Percentiles rank a stretch among this genome's conserved stretches.
phyloP scores from a whole-genome alignment of 139 green algal genomes.

The Coelastrella sp. region DNA sequence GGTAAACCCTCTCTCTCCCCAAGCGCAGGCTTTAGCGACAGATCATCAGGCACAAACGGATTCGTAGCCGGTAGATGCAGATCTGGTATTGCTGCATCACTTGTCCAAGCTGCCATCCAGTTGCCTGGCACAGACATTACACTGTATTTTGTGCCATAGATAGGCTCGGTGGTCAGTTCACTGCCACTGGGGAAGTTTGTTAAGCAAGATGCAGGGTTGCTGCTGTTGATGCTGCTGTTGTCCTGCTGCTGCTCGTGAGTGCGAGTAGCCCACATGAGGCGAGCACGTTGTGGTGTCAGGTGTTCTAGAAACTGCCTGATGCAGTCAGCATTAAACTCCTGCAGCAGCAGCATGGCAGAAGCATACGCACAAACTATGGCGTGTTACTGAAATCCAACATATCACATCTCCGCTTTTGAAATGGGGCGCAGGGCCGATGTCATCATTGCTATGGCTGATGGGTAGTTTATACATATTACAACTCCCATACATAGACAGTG shows the following conservation, averaged over 20 bases:
- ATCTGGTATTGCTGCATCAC: background rate
- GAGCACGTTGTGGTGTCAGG: constrained; percentile 72
- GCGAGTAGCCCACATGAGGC: constrained; percentile 79
- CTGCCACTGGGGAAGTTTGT: too few relatives aligned
- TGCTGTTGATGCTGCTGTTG: background rate
- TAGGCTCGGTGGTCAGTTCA: constrained; percentile 39
- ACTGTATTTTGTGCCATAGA: constrained; percentile 82
- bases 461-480: too few relatives aligned
- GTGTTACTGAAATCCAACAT: too few relatives aligned
- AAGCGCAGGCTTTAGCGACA: constrained; percentile 56
- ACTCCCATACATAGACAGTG: too few relatives aligned
- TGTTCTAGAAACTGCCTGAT: constrained; percentile 72
- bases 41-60: constrained; percentile 86
- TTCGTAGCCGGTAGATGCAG: constrained; percentile 86
- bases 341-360: background rate
- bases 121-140: constrained; percentile 56
- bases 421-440: too few relatives aligned
- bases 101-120: constrained; percentile 63
- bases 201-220: background rate
- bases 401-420: too few relatives aligned
- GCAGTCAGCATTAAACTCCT: constrained; percentile 70
- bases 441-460: too few relatives aligned
- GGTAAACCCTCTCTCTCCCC: constrained; percentile 19
- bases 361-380: too few relatives aligned
- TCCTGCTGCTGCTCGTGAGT: constrained; percentile 6